These are phyloP conservation scores for Populus hybrid DNA, from an alignment of 441 rosid genomes.

Conservation along the genomic window DNA sequence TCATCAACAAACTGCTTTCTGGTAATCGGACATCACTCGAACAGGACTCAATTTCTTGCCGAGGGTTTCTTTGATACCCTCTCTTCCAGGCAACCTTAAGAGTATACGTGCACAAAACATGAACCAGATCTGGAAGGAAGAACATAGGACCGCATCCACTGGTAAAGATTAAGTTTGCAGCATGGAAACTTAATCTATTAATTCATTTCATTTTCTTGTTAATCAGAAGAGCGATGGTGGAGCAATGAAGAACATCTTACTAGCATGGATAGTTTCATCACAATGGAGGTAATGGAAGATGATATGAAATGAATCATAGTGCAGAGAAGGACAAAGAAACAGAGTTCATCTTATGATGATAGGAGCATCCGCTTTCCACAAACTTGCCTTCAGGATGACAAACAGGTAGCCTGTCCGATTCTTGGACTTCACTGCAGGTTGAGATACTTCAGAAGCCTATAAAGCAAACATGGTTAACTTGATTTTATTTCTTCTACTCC, in stretches of 20 bases:
- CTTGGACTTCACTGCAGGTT: conserved; percentile 18
- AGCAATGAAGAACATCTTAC: background rate
- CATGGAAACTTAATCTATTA: too few relatives aligned
- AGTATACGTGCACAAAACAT: background rate
- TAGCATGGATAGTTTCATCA: background rate
- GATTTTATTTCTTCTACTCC: too few relatives aligned
- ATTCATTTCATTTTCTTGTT: background rate
- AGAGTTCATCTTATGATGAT: background rate
- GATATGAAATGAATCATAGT: background rate
- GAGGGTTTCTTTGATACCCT: background rate
- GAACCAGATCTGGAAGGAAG: background rate
- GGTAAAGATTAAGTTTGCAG: too few relatives aligned
- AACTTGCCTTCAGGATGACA: background rate
- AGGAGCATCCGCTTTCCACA: background rate
- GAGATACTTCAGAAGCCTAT: conserved; percentile 18
- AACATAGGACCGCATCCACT: background rate
- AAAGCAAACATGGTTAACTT: background rate
- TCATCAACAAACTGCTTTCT: too few relatives aligned
- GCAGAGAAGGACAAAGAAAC: background rate
- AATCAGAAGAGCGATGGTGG: background rate
- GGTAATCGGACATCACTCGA: background rate
- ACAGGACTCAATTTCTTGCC: background rate
- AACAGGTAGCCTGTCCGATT: background rate
- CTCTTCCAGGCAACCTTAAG: background rate
- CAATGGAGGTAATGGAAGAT: background rate